phyloP scores from a whole-genome alignment of 805 yeast species.

The Nakazawaea molendinolei region DNA sequence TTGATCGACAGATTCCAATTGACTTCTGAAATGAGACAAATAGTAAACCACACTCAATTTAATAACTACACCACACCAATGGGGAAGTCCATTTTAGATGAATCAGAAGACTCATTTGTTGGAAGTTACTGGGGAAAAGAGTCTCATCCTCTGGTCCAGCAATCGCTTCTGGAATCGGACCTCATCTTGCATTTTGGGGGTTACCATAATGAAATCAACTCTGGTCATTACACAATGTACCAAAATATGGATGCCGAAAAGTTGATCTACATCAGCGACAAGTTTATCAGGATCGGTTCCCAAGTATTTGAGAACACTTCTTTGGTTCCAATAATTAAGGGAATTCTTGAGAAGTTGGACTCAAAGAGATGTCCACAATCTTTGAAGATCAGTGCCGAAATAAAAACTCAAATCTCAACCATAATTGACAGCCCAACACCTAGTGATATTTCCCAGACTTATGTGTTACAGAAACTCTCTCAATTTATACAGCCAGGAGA shows the following conservation, averaged over 20 bases:
- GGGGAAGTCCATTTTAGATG: constrained; percentile 74
- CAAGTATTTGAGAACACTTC: constrained; percentile 31
- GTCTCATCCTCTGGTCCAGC: constrained; percentile 40
- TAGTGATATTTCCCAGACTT: constrained; percentile 41
- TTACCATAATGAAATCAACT: constrained; percentile 58
- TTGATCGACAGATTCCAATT: constrained; percentile 57
- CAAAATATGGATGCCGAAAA: constrained; percentile 32
- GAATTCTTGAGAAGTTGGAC: constrained; percentile 32
- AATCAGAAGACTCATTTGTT: constrained; percentile 51
- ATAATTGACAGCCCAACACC: constrained; percentile 19
- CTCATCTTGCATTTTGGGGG: constrained; percentile 67
- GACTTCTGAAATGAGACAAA: constrained; percentile 35
- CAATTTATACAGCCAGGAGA: constrained; percentile 53
- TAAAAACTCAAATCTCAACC: constrained; percentile 11
- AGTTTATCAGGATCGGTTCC: constrained; percentile 42
- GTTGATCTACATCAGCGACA: constrained; percentile 45
- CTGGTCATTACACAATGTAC: constrained; percentile 54
- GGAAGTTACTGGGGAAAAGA: constrained; percentile 69
- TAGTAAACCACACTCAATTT: constrained; percentile 44
- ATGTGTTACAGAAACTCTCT: constrained; percentile 34
- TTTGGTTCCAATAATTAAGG: constrained; percentile 44
- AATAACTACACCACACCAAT: constrained; percentile 55
- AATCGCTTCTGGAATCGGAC: constrained; percentile 52
- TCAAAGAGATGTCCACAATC: constrained; percentile 17
- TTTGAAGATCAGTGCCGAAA: constrained; percentile 3